phyloP scores from a whole-genome alignment of 2,329 filamentous ascomycete genomes.

The Fusarium pseudograminearum region DNA sequence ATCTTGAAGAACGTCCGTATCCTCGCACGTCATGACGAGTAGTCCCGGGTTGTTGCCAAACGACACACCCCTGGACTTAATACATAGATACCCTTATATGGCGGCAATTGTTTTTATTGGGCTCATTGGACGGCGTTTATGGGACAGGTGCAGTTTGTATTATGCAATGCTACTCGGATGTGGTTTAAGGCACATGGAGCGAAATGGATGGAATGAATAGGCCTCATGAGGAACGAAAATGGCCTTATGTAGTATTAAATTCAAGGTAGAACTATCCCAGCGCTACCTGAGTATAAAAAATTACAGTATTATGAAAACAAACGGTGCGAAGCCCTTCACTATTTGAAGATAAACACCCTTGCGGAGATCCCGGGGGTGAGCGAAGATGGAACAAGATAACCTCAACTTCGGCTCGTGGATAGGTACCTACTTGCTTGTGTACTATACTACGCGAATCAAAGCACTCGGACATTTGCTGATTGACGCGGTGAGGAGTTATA shows the following conservation, averaged over 20 bases:
- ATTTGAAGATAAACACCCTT: neutral
- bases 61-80: neutral
- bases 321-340: neutral
- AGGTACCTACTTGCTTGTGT: neutral
- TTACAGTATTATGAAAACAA: neutral
- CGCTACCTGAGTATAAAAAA: neutral
- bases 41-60: constrained; percentile 7
- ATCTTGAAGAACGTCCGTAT: constrained; percentile 65
- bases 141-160: constrained; percentile 5
- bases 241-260: constrained; percentile 29
- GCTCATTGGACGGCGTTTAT: constrained; percentile 33
- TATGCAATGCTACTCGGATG: constrained; percentile 12
- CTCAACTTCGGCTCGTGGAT: neutral
- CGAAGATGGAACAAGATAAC: neutral
- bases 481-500: neutral
- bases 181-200: constrained; percentile 5
- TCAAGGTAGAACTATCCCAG: neutral
- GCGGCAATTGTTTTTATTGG: constrained; percentile 4
- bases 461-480: neutral
- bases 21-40: constrained; percentile 48
- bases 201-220: constrained; percentile 15
- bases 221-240: constrained; percentile 15
- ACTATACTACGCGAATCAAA: neutral
- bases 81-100: constrained; percentile 24
- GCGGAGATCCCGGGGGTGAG: neutral